These are phyloP conservation scores for Mycena floridula DNA, from an alignment of 768 basidiomycete genomes.

Conservation along the genomic window DNA sequence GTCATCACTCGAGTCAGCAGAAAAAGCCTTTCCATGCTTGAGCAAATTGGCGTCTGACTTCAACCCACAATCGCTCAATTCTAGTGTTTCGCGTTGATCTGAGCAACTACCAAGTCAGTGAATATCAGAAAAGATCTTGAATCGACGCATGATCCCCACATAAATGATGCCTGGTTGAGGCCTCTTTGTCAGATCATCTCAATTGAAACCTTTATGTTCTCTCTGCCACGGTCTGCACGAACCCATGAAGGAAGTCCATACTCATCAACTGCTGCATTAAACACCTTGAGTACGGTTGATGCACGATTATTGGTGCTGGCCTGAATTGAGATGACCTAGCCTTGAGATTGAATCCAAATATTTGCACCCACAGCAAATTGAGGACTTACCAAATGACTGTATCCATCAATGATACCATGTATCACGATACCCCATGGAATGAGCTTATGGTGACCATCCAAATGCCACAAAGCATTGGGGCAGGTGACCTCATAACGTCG, in stretches of 20 bases:
- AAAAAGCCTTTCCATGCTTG: slow-evolving; percentile 38
- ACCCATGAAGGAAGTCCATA: slow-evolving; percentile 25
- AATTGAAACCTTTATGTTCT: slow-evolving; percentile 27
- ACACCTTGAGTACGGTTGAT: slow-evolving; percentile 19
- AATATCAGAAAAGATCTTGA: background rate
- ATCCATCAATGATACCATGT: too few relatives aligned
- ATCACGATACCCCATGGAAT: too few relatives aligned
- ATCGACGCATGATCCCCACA: slow-evolving; percentile 24
- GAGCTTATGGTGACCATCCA: too few relatives aligned
- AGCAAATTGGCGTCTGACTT: slow-evolving; percentile 33
- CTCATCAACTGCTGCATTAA: slow-evolving; percentile 12
- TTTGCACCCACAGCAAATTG: too few relatives aligned
- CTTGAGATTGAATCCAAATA: too few relatives aligned
- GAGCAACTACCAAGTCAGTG: background rate
- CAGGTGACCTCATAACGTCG: slow-evolving; percentile 12
- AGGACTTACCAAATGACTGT: too few relatives aligned
- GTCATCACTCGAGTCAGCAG: slow-evolving; percentile 22
- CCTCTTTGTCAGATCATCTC: slow-evolving; percentile 25
- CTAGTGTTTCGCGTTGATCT: slow-evolving; percentile 34
- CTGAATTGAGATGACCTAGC: slow-evolving; percentile 18
- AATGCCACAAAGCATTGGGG: too few relatives aligned
- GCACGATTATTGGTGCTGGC: slow-evolving; percentile 23
- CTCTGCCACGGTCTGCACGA: slow-evolving; percentile 26
- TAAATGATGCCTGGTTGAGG: slow-evolving; percentile 22
- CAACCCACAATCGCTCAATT: slow-evolving; percentile 41